These are phyloP conservation scores for Haematococcus lacustris DNA, from an alignment of 139 green algal species.

Conservation along the genomic window DNA sequence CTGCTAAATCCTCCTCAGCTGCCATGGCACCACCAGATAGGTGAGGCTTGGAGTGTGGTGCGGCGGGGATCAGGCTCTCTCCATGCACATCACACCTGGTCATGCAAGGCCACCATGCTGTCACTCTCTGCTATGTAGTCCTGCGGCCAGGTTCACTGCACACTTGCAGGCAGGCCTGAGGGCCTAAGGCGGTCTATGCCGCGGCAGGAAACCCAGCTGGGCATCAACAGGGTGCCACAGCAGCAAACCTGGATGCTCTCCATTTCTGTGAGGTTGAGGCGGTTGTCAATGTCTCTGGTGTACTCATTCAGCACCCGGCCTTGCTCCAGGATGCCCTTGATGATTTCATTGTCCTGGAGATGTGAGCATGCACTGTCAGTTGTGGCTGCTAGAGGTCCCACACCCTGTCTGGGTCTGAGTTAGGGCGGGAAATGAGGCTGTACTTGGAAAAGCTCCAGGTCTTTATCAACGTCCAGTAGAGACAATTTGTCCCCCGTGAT, in stretches of 20 bases:
- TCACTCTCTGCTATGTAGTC: constrained; percentile 91
- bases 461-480: constrained; percentile 35
- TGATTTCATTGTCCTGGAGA: constrained; percentile 63
- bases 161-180: background rate
- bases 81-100: constrained; percentile 47
- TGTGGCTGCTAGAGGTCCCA: too few species aligned
- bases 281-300: constrained; percentile 70
- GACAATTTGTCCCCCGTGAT: constrained; percentile 6
- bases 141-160: background rate
- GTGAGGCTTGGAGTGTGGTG: background rate
- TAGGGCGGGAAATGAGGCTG: too few species aligned
- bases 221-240: background rate
- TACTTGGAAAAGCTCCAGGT: constrained; percentile 66
- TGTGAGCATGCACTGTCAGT: too few species aligned
- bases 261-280: constrained; percentile 77
- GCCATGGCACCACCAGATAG: background rate
- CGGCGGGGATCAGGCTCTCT: background rate
- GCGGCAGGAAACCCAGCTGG: background rate
- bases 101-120: constrained; percentile 80
- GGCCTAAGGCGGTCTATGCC: background rate
- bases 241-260: constrained; percentile 70
- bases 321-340: constrained; percentile 71
- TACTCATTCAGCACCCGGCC: constrained; percentile 67
- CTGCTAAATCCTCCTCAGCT: background rate
- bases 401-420: too few species aligned